phyloP scores from a whole-genome alignment of 768 basidiomycete species.

The Chlorophyllum brunneum region DNA sequence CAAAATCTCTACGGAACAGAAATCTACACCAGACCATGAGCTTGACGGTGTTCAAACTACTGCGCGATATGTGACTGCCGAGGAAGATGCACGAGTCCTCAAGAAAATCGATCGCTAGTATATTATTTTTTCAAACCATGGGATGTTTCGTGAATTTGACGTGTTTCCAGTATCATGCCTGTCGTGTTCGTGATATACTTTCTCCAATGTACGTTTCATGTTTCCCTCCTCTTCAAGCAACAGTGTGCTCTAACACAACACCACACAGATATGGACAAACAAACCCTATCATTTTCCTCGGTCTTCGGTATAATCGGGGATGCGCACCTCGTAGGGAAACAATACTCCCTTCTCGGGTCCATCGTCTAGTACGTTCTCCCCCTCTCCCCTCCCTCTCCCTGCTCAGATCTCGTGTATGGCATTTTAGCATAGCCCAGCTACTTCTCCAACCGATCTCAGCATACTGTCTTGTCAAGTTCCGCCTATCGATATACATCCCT shows the following conservation, averaged over 20 bases:
- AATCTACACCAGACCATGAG: too few relatives aligned
- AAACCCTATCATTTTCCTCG: slow-evolving; percentile 28
- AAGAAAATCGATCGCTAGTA: slow-evolving; percentile 27
- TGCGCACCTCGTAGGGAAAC: slow-evolving; percentile 25
- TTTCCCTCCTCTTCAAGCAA: background rate
- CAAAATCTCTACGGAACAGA: background rate
- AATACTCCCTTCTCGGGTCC: slow-evolving; percentile 32
- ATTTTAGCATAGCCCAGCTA: slow-evolving; percentile 27
- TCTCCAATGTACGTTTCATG: slow-evolving; percentile 25
- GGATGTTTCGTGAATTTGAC: too few relatives aligned
- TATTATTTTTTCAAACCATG: background rate
- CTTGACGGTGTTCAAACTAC: too few relatives aligned
- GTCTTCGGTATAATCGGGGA: slow-evolving; percentile 30
- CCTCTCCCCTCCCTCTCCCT: background rate
- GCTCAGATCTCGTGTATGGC: background rate
- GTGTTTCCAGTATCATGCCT: slow-evolving; percentile 24
- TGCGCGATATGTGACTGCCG: slow-evolving; percentile 19
- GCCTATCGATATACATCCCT: slow-evolving; percentile 28
- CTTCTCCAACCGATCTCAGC: slow-evolving; percentile 30
- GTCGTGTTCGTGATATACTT: slow-evolving; percentile 29
- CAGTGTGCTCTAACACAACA: background rate
- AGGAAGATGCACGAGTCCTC: slow-evolving; percentile 23
- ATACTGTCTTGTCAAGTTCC: slow-evolving; percentile 28
- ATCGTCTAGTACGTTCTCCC: slow-evolving; percentile 23
- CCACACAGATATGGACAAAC: slow-evolving; percentile 33